Conservation (phyloP, 371 early-diverging fungal genomes). For the Zopfochytrium polystomum region DNA sequence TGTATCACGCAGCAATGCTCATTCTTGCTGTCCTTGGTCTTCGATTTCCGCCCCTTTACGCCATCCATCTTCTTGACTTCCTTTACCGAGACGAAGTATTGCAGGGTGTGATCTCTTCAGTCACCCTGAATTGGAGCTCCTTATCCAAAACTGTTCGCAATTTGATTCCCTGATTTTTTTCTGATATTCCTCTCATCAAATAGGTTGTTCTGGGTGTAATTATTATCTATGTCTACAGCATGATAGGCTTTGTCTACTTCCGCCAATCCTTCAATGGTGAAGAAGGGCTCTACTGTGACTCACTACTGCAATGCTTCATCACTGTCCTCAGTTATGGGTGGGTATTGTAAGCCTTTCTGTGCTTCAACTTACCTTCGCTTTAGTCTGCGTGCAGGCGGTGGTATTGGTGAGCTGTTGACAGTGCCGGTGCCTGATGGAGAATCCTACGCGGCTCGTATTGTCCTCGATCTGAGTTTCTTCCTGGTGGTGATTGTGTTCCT, state of each 20-base stretch:
- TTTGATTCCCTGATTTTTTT: not conserved
- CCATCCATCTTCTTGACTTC: constrained; percentile 56
- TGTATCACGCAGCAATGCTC: constrained; percentile 26
- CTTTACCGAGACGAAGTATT: constrained; percentile 57
- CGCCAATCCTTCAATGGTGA: constrained; percentile 47
- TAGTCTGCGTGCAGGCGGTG: constrained; percentile 54
- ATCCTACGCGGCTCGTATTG: constrained; percentile 49
- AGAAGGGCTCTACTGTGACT: constrained; percentile 50
- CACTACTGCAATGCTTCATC: constrained; percentile 49
- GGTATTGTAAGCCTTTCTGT: not conserved
- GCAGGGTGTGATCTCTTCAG: constrained; percentile 59
- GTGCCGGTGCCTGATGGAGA: constrained; percentile 38
- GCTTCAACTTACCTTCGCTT: not conserved
- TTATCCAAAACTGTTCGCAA: constrained; percentile 45
- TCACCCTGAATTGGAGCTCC: constrained; percentile 55
- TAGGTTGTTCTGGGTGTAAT: constrained; percentile 40
- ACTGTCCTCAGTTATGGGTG: constrained; percentile 53
- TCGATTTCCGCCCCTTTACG: constrained; percentile 44
- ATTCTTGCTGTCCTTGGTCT: constrained; percentile 45
- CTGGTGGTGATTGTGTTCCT: constrained; percentile 57
- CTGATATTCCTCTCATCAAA: not conserved
- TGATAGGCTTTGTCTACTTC: constrained; percentile 54
- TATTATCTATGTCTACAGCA: constrained; percentile 55
- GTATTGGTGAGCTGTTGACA: constrained; percentile 53
- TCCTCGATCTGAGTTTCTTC: constrained; percentile 57